Percentiles rank a stretch among this genome's conserved stretches.
Conservation (phyloP, 148 eudicot species). For the Rhododendron henanense region DNA sequence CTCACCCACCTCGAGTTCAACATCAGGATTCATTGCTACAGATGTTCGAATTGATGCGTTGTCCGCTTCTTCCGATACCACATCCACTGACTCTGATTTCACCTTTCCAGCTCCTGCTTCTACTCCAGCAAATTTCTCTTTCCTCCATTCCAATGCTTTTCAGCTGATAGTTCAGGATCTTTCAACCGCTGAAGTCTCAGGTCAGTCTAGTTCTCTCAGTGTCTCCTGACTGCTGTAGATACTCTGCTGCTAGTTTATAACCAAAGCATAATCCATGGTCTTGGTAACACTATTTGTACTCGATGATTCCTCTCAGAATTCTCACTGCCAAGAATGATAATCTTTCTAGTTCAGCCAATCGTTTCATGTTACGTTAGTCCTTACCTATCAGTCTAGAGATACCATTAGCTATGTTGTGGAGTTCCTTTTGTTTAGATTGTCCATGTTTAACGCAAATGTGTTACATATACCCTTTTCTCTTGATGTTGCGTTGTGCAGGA, state of each 20-base stretch:
- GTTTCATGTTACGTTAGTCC: constrained; percentile 17
- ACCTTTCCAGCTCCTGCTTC: constrained; percentile 69
- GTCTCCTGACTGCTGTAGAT: constrained; percentile 27
- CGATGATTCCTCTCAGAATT: background rate
- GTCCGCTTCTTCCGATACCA: constrained; percentile 67
- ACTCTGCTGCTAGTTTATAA: constrained; percentile 9
- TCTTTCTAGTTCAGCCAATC: constrained; percentile 9
- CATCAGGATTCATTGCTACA: constrained; percentile 52
- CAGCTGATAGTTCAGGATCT: constrained; percentile 85
- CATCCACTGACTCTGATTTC: constrained; percentile 75
- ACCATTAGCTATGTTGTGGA: constrained; percentile 7
- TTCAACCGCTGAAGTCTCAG: constrained; percentile 71
- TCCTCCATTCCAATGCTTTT: constrained; percentile 54
- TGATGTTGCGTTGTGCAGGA: constrained; percentile 89
- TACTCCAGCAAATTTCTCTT: constrained; percentile 53
- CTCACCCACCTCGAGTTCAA: constrained; percentile 57
- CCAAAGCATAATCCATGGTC: background rate
- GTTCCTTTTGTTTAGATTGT: constrained; percentile 23
- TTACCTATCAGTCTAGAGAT: constrained; percentile 15
- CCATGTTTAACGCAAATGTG: constrained; percentile 30
- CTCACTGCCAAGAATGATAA: constrained; percentile 6
- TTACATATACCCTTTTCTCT: constrained; percentile 47
- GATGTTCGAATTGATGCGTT: constrained; percentile 53
- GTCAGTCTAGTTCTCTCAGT: constrained; percentile 58
- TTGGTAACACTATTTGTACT: background rate